Base-by-base conservation (phyloP, 331 rosid species). In the Rhamnella rubrinervis region DNA sequence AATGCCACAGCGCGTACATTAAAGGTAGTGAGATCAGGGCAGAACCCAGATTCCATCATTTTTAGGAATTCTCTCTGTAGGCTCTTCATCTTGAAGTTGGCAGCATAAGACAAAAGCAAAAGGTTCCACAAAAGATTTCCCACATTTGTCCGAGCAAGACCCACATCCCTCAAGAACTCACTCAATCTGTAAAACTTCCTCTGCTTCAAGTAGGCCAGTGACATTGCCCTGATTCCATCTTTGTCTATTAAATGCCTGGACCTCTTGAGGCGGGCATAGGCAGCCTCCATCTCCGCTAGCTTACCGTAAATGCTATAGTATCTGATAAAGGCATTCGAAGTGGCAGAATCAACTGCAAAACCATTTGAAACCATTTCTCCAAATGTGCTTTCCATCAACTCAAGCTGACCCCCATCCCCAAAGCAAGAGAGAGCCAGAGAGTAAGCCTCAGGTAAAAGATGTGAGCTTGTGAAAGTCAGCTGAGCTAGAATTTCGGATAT, bases 81-180 rank as follows among this genome's bases (percentile, higher is more conserved):
- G 84, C 81, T 93, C 78, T 90, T 93, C 97, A 90, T 93, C 72
- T 90, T 93, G 61, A 93, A 93, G 82, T 87, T 84, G 23, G 86
- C 90, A 55, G 96, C 96, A 71, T 87, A 93, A 49, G 98, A 90
- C 55, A 90, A 79, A 73, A 93, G 78, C 79, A 93, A 61, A 71
- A 90, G 85, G 81, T 93, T 93, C 97, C 97, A 93, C 47, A 85
- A 53, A 47, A 90, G 88, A 69, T 86, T 90, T 67, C 98, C 97
- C 23, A 85, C 81, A 74, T 86, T 83, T 57, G 58, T 88, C 78
- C 98, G 78, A 60, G 83, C 81, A 20, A 93, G 93, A 61, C 96
- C 96, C 20, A 88, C 90, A 74, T 84, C 89, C 77, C 87, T 85
- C 9, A 91, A 68, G 71, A 88, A 84, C 84, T 90, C 96, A 57